Base-by-base conservation (phyloP, 768 basidiomycete genomes). In the Boletus tylopilopsis region DNA sequence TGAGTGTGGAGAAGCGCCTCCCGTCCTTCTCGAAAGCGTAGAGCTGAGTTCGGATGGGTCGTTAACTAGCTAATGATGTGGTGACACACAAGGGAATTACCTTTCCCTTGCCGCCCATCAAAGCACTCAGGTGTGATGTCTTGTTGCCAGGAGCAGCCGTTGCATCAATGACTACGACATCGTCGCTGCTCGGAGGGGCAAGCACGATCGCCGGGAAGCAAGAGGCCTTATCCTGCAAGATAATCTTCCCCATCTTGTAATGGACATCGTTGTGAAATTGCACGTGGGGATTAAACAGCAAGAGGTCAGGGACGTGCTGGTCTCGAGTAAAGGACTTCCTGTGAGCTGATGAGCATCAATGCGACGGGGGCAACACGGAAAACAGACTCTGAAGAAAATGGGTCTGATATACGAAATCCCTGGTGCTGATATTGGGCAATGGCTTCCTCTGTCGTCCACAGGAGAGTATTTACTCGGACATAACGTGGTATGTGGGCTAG, bases 111-210 rank as follows among this genome's bases (percentile, higher is more conserved):
- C 85, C 86, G 16, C 73, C 64, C 88, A 97, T 91, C 37, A 97
- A 71, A 21, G 94, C 91, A 57, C 90, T 88, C 21, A 98, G 69
- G 68, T 95, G 92, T 8, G 93, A 88, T 2, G 96, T 98, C 71
- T 99, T 99, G 71, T 99, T 99, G 1, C 96, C 96, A 0, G 96
- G 96, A 1, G 96, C 96, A 34, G 94, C 88, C 11, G 94, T 98
- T 12, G 92, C 94, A 67, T 98, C 95, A 34, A 97, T 87, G 25
- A 93, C 89, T 40, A 78, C 73, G 46, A 71, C 68, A 35, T 74
- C 65, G 1, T 62, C 53, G 19, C 80, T 73, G 18, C 62, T 66
- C 11, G 85, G 86, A 36, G 90, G 88, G 19, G 82, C 77, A n/a
- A 99, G 81, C 6, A 97, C 79, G 50, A 83, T 73, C 0, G 95